Percentiles rank a stretch among this genome's conserved stretches.
Conservation (phyloP, 2,329 filamentous ascomycete genomes). For the Epichloe baconii region DNA sequence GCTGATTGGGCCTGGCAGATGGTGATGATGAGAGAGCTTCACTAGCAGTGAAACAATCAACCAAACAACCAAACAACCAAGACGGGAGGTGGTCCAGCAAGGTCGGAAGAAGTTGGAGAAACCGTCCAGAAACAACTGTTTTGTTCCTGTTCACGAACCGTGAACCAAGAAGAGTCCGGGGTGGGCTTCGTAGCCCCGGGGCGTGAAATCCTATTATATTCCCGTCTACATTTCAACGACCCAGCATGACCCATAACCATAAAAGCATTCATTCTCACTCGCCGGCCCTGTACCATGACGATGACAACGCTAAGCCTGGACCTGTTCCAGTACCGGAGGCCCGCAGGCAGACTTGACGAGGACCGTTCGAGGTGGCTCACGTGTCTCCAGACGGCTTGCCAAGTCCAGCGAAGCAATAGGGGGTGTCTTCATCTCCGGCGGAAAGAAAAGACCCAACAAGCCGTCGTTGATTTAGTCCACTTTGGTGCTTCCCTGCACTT, state of each 20-base stretch:
- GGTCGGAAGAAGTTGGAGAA: not conserved
- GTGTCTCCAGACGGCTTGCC: not conserved
- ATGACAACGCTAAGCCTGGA: not conserved
- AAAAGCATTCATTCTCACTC: not conserved
- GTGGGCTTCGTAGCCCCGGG: conserved; percentile 4
- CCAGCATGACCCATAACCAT: not conserved
- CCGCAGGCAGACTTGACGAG: conserved; percentile 2
- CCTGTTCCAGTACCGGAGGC: not conserved
- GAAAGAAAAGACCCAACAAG: not conserved
- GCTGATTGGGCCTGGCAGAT: not conserved
- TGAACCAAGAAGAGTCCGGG: conserved; percentile 5
- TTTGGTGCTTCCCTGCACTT: not conserved
- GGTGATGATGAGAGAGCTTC: not conserved
- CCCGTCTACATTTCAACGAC: not conserved
- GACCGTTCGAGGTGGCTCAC: conserved; percentile 2
- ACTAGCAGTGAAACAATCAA: too few species aligned
- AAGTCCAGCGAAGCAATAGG: not conserved
- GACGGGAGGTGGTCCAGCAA: not conserved
- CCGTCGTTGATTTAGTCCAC: not conserved
- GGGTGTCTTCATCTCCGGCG: not conserved
- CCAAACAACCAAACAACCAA: not conserved
- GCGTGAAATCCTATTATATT: conserved; percentile 7
- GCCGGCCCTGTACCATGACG: not conserved
- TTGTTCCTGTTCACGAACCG: not conserved
- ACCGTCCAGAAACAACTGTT: too few species aligned